Evolutionary conservation across 805 yeast species (phyloP).

Genomic region (Candida taoyuanica): DNA sequence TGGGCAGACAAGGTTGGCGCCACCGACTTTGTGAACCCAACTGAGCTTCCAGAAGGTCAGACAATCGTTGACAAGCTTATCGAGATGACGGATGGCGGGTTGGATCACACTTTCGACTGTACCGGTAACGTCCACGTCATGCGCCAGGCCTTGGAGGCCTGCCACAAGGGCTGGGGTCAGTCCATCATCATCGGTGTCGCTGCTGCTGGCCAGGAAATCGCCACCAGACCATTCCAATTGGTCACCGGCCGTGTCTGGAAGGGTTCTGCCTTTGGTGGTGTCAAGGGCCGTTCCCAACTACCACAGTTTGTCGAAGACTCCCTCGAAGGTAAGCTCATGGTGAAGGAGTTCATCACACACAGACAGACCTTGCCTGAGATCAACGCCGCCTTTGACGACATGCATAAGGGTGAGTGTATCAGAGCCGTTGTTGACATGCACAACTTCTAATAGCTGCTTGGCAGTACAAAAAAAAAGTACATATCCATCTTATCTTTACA

Average conservation of each 20-base stretch:
- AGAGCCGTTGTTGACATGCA: conserved; percentile 74
- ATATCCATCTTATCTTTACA: too few species aligned
- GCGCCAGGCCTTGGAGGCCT: conserved; percentile 95
- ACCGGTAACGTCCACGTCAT: conserved; percentile 94
- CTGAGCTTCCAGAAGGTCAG: conserved; percentile 69
- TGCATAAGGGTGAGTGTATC: conserved; percentile 91
- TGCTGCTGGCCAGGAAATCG: conserved; percentile 94
- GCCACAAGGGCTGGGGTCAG: conserved; percentile 99
- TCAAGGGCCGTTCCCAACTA: conserved; percentile 94
- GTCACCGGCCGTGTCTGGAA: conserved; percentile 99
- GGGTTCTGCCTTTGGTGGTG: conserved; percentile 99
- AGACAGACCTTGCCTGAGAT: conserved; percentile 73
- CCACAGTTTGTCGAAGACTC: conserved; percentile 88
- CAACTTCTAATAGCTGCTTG: neutral
- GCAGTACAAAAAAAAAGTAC: too few species aligned
- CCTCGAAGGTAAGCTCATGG: conserved; percentile 73
- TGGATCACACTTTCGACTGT: conserved; percentile 95
- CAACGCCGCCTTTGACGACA: conserved; percentile 87
- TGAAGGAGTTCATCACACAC: conserved; percentile 94
- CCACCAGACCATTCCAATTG: conserved; percentile 97
- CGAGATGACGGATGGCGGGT: conserved; percentile 94
- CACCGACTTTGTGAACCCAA: conserved; percentile 89
- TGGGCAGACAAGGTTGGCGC: conserved; percentile 93
- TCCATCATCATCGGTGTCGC: conserved; percentile 97
- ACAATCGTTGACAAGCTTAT: conserved; percentile 74